phyloP scores from a whole-genome alignment of 768 basidiomycete species.

The Tulasnella sp. region DNA sequence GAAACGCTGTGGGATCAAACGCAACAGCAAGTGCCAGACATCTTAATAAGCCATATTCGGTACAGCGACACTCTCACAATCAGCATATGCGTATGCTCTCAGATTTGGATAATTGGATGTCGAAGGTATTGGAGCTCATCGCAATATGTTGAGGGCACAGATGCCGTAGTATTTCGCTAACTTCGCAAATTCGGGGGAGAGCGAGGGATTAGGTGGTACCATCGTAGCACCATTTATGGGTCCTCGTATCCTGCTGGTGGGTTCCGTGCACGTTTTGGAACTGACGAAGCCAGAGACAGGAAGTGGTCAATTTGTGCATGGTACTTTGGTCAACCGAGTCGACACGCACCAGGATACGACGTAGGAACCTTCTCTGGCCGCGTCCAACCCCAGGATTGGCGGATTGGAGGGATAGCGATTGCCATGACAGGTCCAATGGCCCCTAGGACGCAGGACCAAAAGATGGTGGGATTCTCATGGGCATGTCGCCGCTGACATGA shows the following conservation, averaged over 20 bases:
- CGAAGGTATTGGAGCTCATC: no score
- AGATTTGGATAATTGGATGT: no score
- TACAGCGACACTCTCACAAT: no score
- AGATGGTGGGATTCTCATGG: slow-evolving; percentile 32
- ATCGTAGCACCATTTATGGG: not conserved
- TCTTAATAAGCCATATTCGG: no score
- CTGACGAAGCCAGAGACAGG: not conserved
- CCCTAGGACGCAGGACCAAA: slow-evolving; percentile 29
- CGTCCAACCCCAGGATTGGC: slow-evolving; percentile 19
- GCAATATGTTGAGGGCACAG: no score
- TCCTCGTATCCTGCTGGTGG: slow-evolving; percentile 17
- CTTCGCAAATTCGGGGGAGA: no score
- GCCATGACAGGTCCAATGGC: slow-evolving; percentile 28
- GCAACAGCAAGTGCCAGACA: no score
- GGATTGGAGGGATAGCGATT: slow-evolving; percentile 29
- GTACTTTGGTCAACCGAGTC: not conserved
- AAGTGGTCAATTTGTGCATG: not conserved
- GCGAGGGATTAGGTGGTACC: no score
- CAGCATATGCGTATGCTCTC: no score
- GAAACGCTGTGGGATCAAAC: no score
- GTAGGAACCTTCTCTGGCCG: slow-evolving; percentile 16
- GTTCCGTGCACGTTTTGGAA: slow-evolving; percentile 16
- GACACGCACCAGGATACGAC: slow-evolving; percentile 15
- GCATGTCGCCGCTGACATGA: slow-evolving; percentile 27
- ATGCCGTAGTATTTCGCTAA: no score